phyloP scores from a whole-genome alignment of 116 monocot genomes.

The Iris pallida region DNA sequence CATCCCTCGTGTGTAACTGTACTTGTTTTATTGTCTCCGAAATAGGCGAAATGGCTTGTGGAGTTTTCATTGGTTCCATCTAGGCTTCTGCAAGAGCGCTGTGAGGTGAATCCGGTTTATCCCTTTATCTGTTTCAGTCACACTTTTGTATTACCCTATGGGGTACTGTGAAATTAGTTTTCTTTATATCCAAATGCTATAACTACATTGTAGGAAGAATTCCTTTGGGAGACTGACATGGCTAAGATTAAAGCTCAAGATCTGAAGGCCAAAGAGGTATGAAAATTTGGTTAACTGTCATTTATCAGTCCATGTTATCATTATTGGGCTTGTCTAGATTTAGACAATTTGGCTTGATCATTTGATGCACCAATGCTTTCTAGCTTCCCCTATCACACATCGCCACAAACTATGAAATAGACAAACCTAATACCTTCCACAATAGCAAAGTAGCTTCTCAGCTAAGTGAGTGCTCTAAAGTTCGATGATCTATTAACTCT shows the following conservation, averaged over 20 bases:
- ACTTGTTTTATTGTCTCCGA: not conserved
- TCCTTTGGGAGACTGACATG: conserved; percentile 87
- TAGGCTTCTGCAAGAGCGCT: conserved; percentile 92
- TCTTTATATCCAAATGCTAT: not conserved
- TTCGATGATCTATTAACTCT: too few species aligned
- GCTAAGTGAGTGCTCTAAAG: too few species aligned
- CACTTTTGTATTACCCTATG: not conserved
- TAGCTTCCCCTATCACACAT: too few species aligned
- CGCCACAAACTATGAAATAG: too few species aligned
- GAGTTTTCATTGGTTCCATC: conserved; percentile 61
- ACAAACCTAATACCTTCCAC: too few species aligned
- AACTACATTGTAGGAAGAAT: conserved; percentile 65
- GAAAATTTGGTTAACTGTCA: not conserved
- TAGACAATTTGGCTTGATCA: too few species aligned
- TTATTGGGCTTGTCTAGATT: too few species aligned
- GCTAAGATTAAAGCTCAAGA: conserved; percentile 83
- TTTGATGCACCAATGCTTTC: too few species aligned
- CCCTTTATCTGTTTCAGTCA: not conserved
- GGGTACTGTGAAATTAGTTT: not conserved
- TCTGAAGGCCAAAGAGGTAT: conserved; percentile 92
- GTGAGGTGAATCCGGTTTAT: conserved; percentile 55
- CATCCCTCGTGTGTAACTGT: not conserved
- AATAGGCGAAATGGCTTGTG: conserved; percentile 77
- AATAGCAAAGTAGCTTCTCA: too few species aligned
- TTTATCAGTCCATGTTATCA: too few species aligned